Base-by-base conservation (phyloP, 2,329 filamentous ascomycete genomes). In the Tolypocladium album region DNA sequence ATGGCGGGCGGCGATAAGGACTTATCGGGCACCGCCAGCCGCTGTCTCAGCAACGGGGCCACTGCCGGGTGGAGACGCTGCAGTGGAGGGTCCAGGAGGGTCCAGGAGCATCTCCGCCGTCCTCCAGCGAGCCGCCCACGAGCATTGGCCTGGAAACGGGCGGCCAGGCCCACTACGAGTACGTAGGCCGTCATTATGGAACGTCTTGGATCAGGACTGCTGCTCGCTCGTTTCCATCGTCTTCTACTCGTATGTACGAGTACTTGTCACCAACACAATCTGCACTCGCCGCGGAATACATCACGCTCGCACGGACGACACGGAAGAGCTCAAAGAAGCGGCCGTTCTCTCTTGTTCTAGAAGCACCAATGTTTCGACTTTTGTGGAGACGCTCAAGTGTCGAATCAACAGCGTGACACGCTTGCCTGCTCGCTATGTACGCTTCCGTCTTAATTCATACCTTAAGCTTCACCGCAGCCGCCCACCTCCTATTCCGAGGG, bases 1-100 rank as follows among this genome's bases (percentile, higher is more conserved):
- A 70, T 74, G n/a, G 50, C 0, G n/a, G 1, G 0, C 0, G 0
- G 57, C 65, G 72, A 74, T 74, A 74, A 70, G 63, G 0, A 0
- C 59, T 69, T 70, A 73, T 73, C 70, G 61, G 1, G 56, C 34
- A 61, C 64, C 58, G 61, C 24, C 61, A 27, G 61, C 63, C 62
- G 69, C 69, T 73, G 71, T 72, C 71, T 69, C 65, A 69, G 70
- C 69, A 73, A 73, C 63, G 55, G 64, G 15, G 34, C 24, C 40
- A 17, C 39, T 55, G 22, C 45, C 8, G 27, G 22, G 34, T 38
- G 27, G 27, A 58, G 43, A 31, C 20, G 22, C 57, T 52, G 22
- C 43, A 12, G 3, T 12, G 8, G 43, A 47, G 22, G 43, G 43
- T 22, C 42, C 43, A 1, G 43, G 43, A 13, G 40, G 40, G 40